phyloP scores from a whole-genome alignment of 2,329 filamentous ascomycete species.

The Dactylonectria macrodidyma region DNA sequence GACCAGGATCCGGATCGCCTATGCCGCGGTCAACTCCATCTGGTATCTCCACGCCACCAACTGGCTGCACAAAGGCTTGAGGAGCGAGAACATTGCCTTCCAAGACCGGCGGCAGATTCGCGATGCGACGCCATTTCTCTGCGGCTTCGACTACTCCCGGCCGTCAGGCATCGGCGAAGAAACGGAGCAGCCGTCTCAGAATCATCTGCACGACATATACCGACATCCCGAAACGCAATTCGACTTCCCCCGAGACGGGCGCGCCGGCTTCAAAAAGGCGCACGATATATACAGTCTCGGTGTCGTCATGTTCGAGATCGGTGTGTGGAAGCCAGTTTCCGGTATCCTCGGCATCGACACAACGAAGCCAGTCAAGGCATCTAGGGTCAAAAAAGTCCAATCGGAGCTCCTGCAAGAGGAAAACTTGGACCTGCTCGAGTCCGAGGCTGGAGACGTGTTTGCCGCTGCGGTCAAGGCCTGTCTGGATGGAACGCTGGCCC shows the following conservation, averaged over 20 bases:
- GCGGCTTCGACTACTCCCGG: conserved; percentile 19
- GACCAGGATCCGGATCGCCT: conserved; percentile 3
- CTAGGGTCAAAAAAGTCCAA: conserved; percentile 2
- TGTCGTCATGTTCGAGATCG: conserved; percentile 7
- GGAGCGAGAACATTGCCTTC: conserved; percentile 14
- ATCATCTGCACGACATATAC: conserved; percentile 6
- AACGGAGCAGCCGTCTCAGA: conserved; percentile 4
- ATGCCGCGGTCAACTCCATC: neutral
- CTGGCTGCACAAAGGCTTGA: conserved; percentile 9
- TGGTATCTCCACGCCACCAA: conserved; percentile 18
- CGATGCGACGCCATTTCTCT: conserved; percentile 4
- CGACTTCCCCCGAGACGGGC: conserved; percentile 1
- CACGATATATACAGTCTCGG: conserved; percentile 16
- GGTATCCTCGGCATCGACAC: neutral
- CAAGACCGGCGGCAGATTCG: neutral
- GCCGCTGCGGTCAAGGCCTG: neutral
- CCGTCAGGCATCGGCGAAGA: conserved; percentile 5
- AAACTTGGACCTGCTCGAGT: neutral
- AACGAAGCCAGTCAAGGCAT: neutral
- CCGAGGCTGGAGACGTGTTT: conserved; percentile 10
- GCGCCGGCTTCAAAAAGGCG: conserved; percentile 4
- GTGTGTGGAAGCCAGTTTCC: conserved; percentile 4
- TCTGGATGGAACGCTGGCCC: neutral
- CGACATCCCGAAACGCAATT: conserved; percentile 15
- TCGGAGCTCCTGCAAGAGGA: neutral